Conservation (phyloP, 1,139 yeast genomes). For the Scheffersomyces cryptocercus region DNA sequence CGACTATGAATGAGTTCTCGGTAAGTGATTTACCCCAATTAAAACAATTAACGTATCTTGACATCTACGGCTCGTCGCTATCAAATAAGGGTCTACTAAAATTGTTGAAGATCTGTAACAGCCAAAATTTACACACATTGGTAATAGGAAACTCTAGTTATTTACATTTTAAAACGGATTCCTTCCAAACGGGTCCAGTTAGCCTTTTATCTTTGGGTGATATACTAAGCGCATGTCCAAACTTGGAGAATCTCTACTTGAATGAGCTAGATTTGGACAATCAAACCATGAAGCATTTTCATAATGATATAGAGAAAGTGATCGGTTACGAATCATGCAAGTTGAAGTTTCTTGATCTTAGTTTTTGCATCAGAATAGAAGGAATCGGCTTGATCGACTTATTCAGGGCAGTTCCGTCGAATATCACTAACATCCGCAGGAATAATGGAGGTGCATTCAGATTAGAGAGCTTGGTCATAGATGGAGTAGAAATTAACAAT, state of each 20-base stretch:
- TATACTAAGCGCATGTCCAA: conserved; percentile 25
- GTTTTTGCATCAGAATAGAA: conserved; percentile 36
- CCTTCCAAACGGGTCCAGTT: conserved; percentile 10
- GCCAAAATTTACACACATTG: conserved; percentile 16
- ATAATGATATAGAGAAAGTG: conserved; percentile 21
- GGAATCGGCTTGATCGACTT: conserved; percentile 44
- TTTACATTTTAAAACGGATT: conserved; percentile 32
- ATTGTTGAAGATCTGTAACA: conserved; percentile 24
- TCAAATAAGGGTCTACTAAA: conserved; percentile 34
- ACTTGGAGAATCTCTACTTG: conserved; percentile 24
- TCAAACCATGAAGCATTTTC: conserved; percentile 32
- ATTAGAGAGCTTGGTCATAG: conserved; percentile 27
- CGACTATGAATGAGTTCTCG: conserved; percentile 28
- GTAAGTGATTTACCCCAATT: conserved; percentile 27
- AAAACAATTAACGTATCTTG: conserved; percentile 25
- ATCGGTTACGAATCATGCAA: conserved; percentile 17
- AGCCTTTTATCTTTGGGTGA: conserved; percentile 20
- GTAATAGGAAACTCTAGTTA: conserved; percentile 36
- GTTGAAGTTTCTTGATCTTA: conserved; percentile 32
- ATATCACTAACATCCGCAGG: conserved; percentile 2
- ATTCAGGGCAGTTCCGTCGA: conserved; percentile 18
- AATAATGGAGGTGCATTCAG: conserved; percentile 7
- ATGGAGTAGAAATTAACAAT: conserved; percentile 37
- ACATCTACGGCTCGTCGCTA: conserved; percentile 35
- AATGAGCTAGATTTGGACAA: conserved; percentile 43